A percentile compares a stretch with the other conserved stretches of the same genome.
phyloP scores from a whole-genome alignment of 208 protist species.

The Angomonas ambiguus region DNA sequence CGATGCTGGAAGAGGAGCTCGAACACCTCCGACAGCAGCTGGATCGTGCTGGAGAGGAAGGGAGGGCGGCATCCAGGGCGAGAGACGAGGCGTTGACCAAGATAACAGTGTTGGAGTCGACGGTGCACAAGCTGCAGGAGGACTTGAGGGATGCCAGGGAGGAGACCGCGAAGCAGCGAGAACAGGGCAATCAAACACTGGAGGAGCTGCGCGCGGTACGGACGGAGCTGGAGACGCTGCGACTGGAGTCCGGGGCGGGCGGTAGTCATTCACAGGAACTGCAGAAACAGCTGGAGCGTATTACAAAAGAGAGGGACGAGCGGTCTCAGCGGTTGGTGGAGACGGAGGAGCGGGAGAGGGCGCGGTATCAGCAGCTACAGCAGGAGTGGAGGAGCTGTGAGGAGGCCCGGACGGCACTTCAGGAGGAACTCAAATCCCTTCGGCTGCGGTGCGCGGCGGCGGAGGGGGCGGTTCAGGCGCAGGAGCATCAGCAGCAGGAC shows the following conservation, averaged over 20 bases:
- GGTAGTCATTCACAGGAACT: conserved; percentile 21
- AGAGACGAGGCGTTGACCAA: conserved; percentile 36
- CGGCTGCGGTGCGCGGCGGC: conserved; percentile 36
- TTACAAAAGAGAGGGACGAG: conserved; percentile 31
- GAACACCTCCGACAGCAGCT: conserved; percentile 22
- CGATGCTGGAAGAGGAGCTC: conserved; percentile 47
- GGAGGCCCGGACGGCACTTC: conserved; percentile 33
- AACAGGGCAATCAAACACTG: conserved; percentile 19
- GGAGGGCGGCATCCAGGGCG: conserved; percentile 27
- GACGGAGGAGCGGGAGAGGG: conserved; percentile 22
- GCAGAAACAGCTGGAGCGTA: conserved; percentile 16
- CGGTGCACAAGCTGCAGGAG: conserved; percentile 20
- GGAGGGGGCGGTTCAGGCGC: conserved; percentile 23
- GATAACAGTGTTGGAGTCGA: conserved; percentile 19
- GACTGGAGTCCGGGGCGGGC: conserved; percentile 16
- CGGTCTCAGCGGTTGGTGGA: conserved; percentile 20
- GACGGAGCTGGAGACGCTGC: conserved; percentile 29
- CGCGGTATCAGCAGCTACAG: conserved; percentile 30
- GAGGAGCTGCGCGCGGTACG: conserved; percentile 26
- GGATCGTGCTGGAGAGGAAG: conserved; percentile 31
- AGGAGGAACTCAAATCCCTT: conserved; percentile 50
- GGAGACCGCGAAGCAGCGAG: conserved; percentile 25
- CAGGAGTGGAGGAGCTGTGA: conserved; percentile 41
- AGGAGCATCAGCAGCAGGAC: conserved; percentile 40
- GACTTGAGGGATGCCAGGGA: conserved; percentile 21